Percentiles rank a stretch among this genome's conserved stretches.
These are phyloP conservation scores for Blastobotrys malaysiensis DNA, from an alignment of 1,139 yeast genomes.

Conservation along the genomic window DNA sequence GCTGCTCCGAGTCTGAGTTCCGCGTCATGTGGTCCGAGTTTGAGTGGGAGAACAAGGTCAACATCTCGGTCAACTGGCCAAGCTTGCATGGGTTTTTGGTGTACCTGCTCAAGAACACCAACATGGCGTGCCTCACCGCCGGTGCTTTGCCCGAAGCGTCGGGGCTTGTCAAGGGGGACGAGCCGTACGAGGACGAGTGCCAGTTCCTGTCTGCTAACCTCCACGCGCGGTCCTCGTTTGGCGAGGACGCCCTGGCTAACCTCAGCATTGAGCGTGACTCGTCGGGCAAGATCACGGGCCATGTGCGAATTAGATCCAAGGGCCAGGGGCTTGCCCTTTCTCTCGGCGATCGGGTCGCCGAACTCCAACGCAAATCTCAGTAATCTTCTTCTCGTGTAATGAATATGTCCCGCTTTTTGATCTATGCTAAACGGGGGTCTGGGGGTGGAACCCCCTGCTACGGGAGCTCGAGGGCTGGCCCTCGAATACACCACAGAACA, in stretches of 20 bases:
- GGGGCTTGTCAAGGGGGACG: conserved; percentile 20
- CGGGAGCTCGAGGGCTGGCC: no score
- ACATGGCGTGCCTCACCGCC: conserved; percentile 91
- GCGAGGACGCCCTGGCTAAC: conserved; percentile 97
- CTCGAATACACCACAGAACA: no score
- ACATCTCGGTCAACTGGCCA: conserved; percentile 66
- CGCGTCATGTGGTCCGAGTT: conserved; percentile 99
- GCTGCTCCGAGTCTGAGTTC: conserved; percentile 83
- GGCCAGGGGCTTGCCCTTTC: conserved; percentile 97
- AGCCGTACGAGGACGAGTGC: conserved; percentile 71
- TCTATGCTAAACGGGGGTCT: no score
- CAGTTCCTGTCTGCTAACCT: conserved; percentile 91
- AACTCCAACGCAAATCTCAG: conserved; percentile 26
- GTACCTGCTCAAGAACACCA: conserved; percentile 73
- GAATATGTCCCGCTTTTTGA: background rate
- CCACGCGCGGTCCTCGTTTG: conserved; percentile 89
- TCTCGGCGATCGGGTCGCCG: conserved; percentile 88
- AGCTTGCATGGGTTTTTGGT: conserved; percentile 76
- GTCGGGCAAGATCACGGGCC: conserved; percentile 77
- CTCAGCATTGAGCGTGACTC: conserved; percentile 82
- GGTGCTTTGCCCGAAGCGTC: conserved; percentile 53
- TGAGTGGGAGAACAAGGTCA: conserved; percentile 99
- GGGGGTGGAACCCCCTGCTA: no score
- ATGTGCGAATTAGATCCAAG: conserved; percentile 93
- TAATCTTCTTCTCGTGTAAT: background rate